phyloP scores from a whole-genome alignment of 495 filamentous ascomycete species.

The Aspergillus panamensis region DNA sequence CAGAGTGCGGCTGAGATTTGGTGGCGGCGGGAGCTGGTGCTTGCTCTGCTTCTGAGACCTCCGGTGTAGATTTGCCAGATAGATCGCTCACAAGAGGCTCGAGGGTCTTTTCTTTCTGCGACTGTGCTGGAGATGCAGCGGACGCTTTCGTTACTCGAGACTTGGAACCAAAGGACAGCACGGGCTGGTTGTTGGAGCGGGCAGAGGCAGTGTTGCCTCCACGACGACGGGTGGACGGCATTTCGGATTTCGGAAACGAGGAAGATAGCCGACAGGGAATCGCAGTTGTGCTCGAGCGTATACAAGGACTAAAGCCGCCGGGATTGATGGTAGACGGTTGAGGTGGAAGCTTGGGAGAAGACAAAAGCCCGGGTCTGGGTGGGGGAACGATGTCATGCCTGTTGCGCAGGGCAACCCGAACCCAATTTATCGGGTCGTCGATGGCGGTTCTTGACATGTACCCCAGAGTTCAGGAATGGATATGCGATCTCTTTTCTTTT shows the following conservation, averaged over 20 bases:
- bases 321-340: background rate
- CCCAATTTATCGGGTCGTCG: conserved; percentile 3
- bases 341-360: background rate
- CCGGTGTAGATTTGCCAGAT: conserved; percentile 34
- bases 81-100: conserved; percentile 29
- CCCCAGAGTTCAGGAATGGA: background rate
- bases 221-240: conserved; percentile 67
- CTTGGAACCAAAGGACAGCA: conserved; percentile 68
- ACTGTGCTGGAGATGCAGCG: conserved; percentile 35
- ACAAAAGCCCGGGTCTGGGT: conserved; percentile 4
- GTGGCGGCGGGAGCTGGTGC: conserved; percentile 18
- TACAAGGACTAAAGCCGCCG: background rate
- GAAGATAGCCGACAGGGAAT: background rate
- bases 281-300: background rate
- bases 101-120: conserved; percentile 49
- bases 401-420: conserved; percentile 31
- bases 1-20: conserved; percentile 39
- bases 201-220: conserved; percentile 40
- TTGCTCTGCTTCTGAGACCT: conserved; percentile 30
- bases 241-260: conserved; percentile 48
- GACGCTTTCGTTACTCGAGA: conserved; percentile 71
- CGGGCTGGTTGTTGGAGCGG: conserved; percentile 55
- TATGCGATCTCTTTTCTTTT: background rate
- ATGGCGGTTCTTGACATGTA: background rate
- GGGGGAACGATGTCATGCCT: conserved; percentile 23